phyloP scores from a whole-genome alignment of 345 rosid genomes.

The Carallia pectinifolia region DNA sequence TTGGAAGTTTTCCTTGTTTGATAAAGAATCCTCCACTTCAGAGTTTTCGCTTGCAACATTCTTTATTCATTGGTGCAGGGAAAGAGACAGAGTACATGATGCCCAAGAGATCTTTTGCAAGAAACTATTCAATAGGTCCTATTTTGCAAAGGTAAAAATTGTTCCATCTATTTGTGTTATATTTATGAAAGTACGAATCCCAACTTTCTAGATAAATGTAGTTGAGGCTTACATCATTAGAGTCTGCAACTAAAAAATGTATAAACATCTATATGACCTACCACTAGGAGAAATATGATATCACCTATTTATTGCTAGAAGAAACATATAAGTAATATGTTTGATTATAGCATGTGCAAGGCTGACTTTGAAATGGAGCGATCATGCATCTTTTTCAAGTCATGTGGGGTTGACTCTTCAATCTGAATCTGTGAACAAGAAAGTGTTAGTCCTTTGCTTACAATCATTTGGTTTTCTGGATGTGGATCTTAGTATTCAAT shows the following conservation, averaged over 20 bases:
- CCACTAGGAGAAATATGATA: no score
- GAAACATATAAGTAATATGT: constrained; percentile 12
- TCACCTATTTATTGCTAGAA: not conserved
- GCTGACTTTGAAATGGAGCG: no score
- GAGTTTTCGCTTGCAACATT: not conserved
- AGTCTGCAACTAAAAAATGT: no score
- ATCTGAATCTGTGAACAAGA: no score
- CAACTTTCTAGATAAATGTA: no score
- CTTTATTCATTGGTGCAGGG: constrained; percentile 39
- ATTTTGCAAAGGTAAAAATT: not conserved
- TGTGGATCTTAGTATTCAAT: constrained; percentile 41
- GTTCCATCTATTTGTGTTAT: not conserved
- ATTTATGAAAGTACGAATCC: not conserved
- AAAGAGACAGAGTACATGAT: constrained; percentile 91
- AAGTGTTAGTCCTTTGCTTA: not conserved
- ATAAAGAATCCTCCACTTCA: no score
- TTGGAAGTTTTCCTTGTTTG: no score
- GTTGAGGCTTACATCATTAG: no score
- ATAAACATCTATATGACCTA: no score
- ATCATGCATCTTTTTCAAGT: no score
- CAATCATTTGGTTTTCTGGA: constrained; percentile 25
- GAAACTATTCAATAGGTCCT: constrained; percentile 48
- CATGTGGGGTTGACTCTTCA: not conserved
- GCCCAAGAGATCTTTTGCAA: constrained; percentile 57
- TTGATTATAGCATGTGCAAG: no score